Percentiles rank a stretch among this genome's conserved stretches.
These are phyloP conservation scores for Tolypocladium capitatum DNA, from an alignment of 2,329 filamentous ascomycete genomes.

Conservation along the genomic window DNA sequence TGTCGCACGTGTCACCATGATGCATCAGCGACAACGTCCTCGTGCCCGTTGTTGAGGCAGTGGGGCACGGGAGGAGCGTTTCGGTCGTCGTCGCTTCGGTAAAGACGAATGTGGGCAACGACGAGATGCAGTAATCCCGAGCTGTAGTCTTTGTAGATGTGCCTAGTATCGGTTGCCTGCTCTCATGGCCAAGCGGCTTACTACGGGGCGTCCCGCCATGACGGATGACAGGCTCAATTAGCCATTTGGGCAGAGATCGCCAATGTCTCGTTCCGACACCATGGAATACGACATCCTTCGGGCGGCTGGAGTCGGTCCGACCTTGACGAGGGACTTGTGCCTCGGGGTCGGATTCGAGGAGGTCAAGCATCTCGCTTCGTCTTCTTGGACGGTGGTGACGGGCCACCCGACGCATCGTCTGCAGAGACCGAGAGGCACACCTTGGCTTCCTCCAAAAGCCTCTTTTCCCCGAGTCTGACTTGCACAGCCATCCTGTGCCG, in stretches of 20 bases:
- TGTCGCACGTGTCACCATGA: background rate
- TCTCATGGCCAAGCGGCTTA: background rate
- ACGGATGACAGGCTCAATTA: background rate
- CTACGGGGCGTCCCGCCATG: background rate
- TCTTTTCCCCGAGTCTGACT: conserved; percentile 62
- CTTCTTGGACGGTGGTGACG: conserved; percentile 16
- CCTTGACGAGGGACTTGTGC: too few relatives aligned
- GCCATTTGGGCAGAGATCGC: background rate
- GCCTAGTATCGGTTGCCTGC: background rate
- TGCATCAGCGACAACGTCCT: background rate
- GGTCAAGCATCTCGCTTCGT: conserved; percentile 12
- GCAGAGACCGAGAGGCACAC: conserved; percentile 16
- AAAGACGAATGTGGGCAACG: background rate
- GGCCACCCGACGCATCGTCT: conserved; percentile 6
- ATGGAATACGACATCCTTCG: background rate
- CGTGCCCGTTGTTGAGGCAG: background rate
- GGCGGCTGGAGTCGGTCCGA: background rate
- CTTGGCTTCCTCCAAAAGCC: conserved; percentile 44
- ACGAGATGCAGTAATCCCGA: background rate
- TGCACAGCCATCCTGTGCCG: conserved; percentile 47
- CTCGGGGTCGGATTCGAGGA: too few relatives aligned
- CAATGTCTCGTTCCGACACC: background rate
- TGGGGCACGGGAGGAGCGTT: background rate
- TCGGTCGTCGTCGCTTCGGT: background rate
- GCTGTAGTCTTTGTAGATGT: background rate